Base-by-base conservation (phyloP, 2,329 filamentous ascomycete genomes). In the Fusarium continuum region DNA sequence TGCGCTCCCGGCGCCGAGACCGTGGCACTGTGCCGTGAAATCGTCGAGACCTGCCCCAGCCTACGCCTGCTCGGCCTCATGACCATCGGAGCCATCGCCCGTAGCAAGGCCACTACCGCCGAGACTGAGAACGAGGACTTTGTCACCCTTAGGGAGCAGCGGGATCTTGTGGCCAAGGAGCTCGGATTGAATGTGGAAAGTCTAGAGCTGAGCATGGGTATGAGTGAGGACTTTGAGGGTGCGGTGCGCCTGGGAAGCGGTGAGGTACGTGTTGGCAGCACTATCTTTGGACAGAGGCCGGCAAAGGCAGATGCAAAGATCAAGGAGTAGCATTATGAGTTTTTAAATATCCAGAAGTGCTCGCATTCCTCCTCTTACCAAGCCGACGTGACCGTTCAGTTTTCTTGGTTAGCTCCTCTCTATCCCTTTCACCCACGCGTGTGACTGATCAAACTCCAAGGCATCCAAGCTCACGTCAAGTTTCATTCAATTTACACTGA, bases 161-260 rank as follows among this genome's bases (percentile, higher is more conserved):
- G 91, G 52, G 91, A 96, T 74, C 76, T 85, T 13, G 87, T 97
- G 3, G 85, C 83, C 3, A 72, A 78, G 71, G 89, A 79, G 57
- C 70, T 81, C 17, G 73, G 72, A 1, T 50, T 79, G 44, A 74
- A 81, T 14, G 77, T 80, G n/a, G 82, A 83, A 59, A 64, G 55
- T n/a, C 74, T 97, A 70, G 93, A 97, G 80, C 76, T 98, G 77
- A 97, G 93, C 77, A 99, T 99, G 94, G 94, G 94, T 7, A 99
- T 99, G 95, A 97, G 93, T 74, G 88, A 92, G 72, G 95, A 99
- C 76, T 99, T 94, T 75, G 93, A 97, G 80, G 91, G 89, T 8
- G 95, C 95, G 1, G 89, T 98, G 72, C 78, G 77, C 11, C 80
- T 92, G 80, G 95, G 95, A 0, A 97, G 93, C 78, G 84, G 87